Evolutionary conservation across 2,329 filamentous ascomycete genomes (phyloP).

Genomic region (Penicillium brasilianum): DNA sequence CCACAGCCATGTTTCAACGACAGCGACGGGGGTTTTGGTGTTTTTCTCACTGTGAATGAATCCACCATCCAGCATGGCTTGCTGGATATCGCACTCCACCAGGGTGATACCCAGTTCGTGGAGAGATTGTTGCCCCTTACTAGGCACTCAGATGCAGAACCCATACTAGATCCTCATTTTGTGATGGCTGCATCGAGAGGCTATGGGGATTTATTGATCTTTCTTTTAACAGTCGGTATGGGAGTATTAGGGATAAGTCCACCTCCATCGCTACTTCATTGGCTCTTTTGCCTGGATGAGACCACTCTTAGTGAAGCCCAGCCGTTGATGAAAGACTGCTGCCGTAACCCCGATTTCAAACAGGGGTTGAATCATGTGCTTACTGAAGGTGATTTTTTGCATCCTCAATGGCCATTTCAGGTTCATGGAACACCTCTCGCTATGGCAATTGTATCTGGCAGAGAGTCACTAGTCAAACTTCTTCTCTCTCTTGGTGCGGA

Average conservation of each 20-base stretch:
- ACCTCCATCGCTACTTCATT: constrained; percentile 12
- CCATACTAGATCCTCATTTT: not conserved
- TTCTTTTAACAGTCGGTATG: constrained; percentile 2
- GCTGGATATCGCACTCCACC: constrained; percentile 14
- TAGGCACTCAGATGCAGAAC: not conserved
- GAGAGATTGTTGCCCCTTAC: not conserved
- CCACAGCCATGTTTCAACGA: not conserved
- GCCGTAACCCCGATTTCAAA: not conserved
- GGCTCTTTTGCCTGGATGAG: constrained; percentile 18
- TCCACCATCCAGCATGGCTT: constrained; percentile 4
- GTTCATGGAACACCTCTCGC: constrained; percentile 16
- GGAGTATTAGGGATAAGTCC: not conserved
- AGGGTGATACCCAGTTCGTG: constrained; percentile 13
- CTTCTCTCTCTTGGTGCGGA: constrained; percentile 11
- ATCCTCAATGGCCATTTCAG: constrained; percentile 21
- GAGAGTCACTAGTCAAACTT: not conserved
- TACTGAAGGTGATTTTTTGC: not conserved
- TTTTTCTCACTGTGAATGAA: not conserved
- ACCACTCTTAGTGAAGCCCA: constrained; percentile 4
- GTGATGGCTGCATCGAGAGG: constrained; percentile 10
- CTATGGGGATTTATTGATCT: constrained; percentile 6
- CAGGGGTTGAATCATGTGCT: constrained; percentile 1
- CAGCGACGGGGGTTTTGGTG: not conserved
- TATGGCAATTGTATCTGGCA: constrained; percentile 12
- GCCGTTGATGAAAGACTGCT: not conserved